Evolutionary conservation across 805 yeast genomes (phyloP), one percentile per base, ranked within the genome.

Genomic region (Priceomyces medius): DNA sequence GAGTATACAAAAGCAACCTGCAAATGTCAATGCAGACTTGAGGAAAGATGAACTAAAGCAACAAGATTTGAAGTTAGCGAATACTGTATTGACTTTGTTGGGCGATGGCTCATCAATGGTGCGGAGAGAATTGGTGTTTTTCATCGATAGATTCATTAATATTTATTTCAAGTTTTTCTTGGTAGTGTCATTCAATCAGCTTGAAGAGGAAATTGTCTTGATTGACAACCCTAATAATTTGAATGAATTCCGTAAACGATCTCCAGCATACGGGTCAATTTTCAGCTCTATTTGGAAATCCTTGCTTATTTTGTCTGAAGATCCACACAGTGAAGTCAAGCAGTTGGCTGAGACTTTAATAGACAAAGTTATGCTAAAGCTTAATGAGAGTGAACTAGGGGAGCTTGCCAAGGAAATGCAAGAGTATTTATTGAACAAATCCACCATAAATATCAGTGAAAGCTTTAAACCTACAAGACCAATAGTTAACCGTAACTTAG

Each of bases 91-190:
- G 21, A 71, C 79, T 10, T 63, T 87, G 21, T 74, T 88, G 2
- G 83, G 85, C 35, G 98, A 93, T 63, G 98, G 96, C 0, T 86
- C 96, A 0, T 80, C 96, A 0, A 65, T 91, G 50, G 97, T 93
- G 1, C 68, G 99, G 43, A 81, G 88, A 48, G 98, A 93, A 58
- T 77, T 88, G 7, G 79, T 86, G 5, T 81, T 83, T 19, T 86
- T 86, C 54, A 76, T 89, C 41, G 85, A 93, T 28, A 77, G 81
- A 35, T 81, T 88, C 56, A 85, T 89, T 9, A 63, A 76, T 43
- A 80, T 81, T 31, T 84, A 89, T 60, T 65, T 76, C 18, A 78
- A 80, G 43, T 85, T 87, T 54, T 90, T 91, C 54, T 59, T 89
- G 41, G 93, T 91, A 2, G 83, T 90, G 44, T 96, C 97, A 0